phyloP scores from a whole-genome alignment of 805 yeast species.

The Scheffersomyces lignosus region DNA sequence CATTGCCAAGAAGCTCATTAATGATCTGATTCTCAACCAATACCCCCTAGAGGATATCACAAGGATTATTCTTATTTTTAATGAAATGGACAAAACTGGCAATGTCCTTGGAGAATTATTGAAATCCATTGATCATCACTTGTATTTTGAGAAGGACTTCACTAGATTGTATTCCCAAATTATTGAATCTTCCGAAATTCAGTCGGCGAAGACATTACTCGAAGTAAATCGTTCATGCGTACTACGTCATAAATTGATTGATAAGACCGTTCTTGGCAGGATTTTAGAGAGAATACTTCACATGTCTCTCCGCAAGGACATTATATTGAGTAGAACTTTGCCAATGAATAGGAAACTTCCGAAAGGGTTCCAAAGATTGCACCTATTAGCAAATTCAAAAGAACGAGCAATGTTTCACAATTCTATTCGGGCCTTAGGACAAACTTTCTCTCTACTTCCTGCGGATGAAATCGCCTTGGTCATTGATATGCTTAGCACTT shows the following conservation, averaged over 20 bases:
- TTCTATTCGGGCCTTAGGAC: slow-evolving; percentile 28
- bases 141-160: background rate
- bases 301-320: slow-evolving; percentile 10
- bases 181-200: background rate
- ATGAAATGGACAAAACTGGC: background rate
- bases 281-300: slow-evolving; percentile 13
- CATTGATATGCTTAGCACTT: slow-evolving; percentile 13
- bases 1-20: background rate
- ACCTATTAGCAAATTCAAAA: slow-evolving; percentile 10
- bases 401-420: slow-evolving; percentile 26
- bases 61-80: background rate
- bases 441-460: slow-evolving; percentile 24
- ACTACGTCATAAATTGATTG: slow-evolving; percentile 10
- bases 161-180: background rate
- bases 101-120: background rate
- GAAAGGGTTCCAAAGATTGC: slow-evolving; percentile 14
- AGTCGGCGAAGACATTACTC: background rate
- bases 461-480: slow-evolving; percentile 14
- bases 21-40: background rate
- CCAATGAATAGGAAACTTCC: background rate
- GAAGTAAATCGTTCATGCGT: slow-evolving; percentile 10
- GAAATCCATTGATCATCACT: background rate
- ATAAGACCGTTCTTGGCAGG: slow-evolving; percentile 5
- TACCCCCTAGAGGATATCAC: background rate
- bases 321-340: slow-evolving; percentile 4